A percentile compares a stretch with the other conserved stretches of the same genome.
Conservation (phyloP, 257 asterid species). For the Solanum neorickii region DNA sequence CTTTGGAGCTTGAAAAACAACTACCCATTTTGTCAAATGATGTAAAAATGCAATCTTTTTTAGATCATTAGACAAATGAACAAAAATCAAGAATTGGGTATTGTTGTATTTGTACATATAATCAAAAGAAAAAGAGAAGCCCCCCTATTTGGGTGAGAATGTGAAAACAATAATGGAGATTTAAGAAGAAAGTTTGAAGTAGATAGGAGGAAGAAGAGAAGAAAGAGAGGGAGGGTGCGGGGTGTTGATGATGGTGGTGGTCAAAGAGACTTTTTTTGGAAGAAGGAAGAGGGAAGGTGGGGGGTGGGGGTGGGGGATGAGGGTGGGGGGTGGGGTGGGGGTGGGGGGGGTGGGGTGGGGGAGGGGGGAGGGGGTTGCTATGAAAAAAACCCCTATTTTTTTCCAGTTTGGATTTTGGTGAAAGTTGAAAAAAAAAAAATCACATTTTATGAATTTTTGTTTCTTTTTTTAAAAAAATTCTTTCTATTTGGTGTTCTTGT, state of each 20-base stretch:
- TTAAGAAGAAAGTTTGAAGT: slow-evolving; percentile 39
- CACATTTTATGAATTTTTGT: neutral
- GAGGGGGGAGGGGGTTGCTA: neutral
- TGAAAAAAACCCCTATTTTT: neutral
- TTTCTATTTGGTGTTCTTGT: neutral
- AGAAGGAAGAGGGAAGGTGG: neutral
- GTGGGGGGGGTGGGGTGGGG: neutral
- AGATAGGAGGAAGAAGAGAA: slow-evolving; percentile 46
- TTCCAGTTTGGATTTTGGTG: neutral
- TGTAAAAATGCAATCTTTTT: neutral
- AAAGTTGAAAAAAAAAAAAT: neutral
- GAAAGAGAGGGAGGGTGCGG: slow-evolving; percentile 27
- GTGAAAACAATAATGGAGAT: slow-evolving; percentile 17
- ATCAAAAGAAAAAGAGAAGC: slow-evolving; percentile 1
- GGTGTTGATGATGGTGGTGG: slow-evolving; percentile 27
- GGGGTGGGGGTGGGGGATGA: neutral
- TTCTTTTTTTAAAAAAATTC: neutral
- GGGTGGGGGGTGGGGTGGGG: neutral
- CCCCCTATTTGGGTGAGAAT: neutral
- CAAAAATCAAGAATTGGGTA: neutral
- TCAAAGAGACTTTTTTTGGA: slow-evolving; percentile 33
- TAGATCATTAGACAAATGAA: slow-evolving; percentile 2
- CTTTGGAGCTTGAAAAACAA: slow-evolving; percentile 48
- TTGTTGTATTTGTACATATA: neutral
- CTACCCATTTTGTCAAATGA: slow-evolving; percentile 36